A percentile compares a stretch with the other conserved stretches of the same genome.
Conservation (phyloP, 225 moss, liverwort and hornwort genomes). For the Polytrichum commune region DNA sequence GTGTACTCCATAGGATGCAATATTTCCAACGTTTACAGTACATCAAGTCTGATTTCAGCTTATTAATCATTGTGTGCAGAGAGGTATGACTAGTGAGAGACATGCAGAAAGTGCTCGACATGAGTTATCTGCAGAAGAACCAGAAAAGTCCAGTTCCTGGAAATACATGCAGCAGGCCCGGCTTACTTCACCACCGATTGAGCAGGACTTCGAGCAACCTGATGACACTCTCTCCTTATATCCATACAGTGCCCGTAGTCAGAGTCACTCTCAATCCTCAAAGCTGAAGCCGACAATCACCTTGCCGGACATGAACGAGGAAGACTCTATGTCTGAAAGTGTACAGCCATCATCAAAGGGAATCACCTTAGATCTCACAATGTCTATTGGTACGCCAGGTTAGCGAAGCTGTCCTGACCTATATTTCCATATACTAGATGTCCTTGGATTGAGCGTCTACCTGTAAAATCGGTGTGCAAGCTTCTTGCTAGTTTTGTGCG, state of each 20-base stretch:
- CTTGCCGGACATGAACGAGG: conserved; percentile 71
- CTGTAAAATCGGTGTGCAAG: conserved; percentile 5
- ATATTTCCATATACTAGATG: conserved; percentile 2
- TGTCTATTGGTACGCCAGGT: conserved; percentile 73
- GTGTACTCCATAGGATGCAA: background rate
- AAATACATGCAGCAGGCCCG: conserved; percentile 32
- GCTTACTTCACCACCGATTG: conserved; percentile 10
- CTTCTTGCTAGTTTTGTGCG: conserved; percentile 30
- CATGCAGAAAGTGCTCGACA: conserved; percentile 16
- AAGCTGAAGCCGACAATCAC: conserved; percentile 20
- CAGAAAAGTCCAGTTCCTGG: conserved; percentile 40
- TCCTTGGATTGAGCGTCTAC: conserved; percentile 20
- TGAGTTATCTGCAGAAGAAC: conserved; percentile 27
- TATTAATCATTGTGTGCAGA: conserved; percentile 1
- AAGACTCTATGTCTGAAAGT: conserved; percentile 23
- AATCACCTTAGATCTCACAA: conserved; percentile 75
- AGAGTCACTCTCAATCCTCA: conserved; percentile 26
- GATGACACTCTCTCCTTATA: conserved; percentile 46
- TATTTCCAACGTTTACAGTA: background rate
- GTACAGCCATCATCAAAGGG: conserved; percentile 34
- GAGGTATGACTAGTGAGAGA: conserved; percentile 17
- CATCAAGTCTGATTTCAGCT: background rate
- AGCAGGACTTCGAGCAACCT: conserved; percentile 24
- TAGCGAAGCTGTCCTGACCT: conserved; percentile 18
- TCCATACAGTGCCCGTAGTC: conserved; percentile 33